These are phyloP conservation scores for Thalassiosira ordinaria DNA, from an alignment of 352 stramenopile species.

Conservation along the genomic window DNA sequence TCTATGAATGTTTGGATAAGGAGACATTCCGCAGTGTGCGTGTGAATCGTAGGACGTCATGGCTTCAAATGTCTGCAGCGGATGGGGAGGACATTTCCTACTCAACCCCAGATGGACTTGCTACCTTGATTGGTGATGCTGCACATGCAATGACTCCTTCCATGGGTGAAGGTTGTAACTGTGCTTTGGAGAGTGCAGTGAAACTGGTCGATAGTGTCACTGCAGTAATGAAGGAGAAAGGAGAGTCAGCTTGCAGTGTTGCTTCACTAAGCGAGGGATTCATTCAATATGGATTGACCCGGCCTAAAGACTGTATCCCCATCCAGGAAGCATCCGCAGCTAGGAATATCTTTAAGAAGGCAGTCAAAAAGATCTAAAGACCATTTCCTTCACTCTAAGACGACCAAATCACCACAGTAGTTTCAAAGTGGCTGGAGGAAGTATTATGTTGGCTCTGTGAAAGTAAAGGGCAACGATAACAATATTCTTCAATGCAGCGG, in stretches of 20 bases:
- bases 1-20: conserved; percentile 28
- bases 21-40: conserved; percentile 21
- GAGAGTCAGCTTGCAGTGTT: conserved; percentile 15
- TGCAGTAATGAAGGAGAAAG: conserved; percentile 15
- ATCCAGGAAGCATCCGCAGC: conserved; percentile 21
- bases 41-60: conserved; percentile 33
- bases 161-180: conserved; percentile 46
- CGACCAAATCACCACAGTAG: no score
- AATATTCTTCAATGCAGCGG: no score
- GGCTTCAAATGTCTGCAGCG: conserved; percentile 26
- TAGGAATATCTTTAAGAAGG: conserved; percentile 14
- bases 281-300: conserved; percentile 24
- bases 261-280: conserved; percentile 27
- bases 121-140: conserved; percentile 38
- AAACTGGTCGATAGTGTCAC: conserved; percentile 34
- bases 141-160: conserved; percentile 41
- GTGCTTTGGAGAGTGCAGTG: conserved; percentile 36
- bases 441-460: no score
- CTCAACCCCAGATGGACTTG: conserved; percentile 26
- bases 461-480: no score
- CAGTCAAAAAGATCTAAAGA: not conserved
- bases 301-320: conserved; percentile 5
- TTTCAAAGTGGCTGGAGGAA: no score
- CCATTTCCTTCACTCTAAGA: conserved; percentile 4
- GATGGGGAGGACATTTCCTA: conserved; percentile 8